Conservation (phyloP, 306 rosid species). For the Elaeagnus macrophylla region DNA sequence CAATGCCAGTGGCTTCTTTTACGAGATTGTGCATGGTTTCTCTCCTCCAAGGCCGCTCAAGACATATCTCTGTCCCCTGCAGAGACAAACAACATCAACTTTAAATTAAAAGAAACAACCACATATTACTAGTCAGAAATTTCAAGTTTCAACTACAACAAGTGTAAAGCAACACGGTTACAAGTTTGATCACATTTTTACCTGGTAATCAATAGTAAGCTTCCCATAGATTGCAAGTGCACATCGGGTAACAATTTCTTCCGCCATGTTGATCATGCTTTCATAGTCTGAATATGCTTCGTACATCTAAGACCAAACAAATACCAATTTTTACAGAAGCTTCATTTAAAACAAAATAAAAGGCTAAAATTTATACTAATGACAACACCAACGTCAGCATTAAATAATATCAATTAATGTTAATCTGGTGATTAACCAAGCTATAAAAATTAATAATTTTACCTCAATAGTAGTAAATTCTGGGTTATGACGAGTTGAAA, state of each 20-base stretch:
- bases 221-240: slow-evolving; percentile 79
- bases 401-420: slow-evolving; percentile 9
- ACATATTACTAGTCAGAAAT: slow-evolving; percentile 6
- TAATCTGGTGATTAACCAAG: slow-evolving; percentile 9
- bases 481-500: slow-evolving; percentile 97
- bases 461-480: slow-evolving; percentile 99
- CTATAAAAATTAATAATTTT: slow-evolving; percentile 17
- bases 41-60: slow-evolving; percentile 91
- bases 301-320: slow-evolving; percentile 65
- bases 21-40: slow-evolving; percentile 97
- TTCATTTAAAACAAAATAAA: slow-evolving; percentile 12
- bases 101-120: slow-evolving; percentile 17
- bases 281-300: slow-evolving; percentile 97
- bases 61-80: slow-evolving; percentile 78
- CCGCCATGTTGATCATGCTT: slow-evolving; percentile 96
- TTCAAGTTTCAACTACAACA: slow-evolving; percentile 16
- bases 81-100: slow-evolving; percentile 19
- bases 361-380: slow-evolving; percentile 1
- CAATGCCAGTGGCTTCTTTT: slow-evolving; percentile 63
- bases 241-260: slow-evolving; percentile 84
- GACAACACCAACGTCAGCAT: slow-evolving; percentile 10
- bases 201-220: slow-evolving; percentile 89
- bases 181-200: slow-evolving; percentile 13
- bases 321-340: slow-evolving; percentile 37
- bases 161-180: slow-evolving; percentile 14